Evolutionary conservation across 2,329 filamentous ascomycete genomes (phyloP).

Genomic region (Bipolaris victoriae): DNA sequence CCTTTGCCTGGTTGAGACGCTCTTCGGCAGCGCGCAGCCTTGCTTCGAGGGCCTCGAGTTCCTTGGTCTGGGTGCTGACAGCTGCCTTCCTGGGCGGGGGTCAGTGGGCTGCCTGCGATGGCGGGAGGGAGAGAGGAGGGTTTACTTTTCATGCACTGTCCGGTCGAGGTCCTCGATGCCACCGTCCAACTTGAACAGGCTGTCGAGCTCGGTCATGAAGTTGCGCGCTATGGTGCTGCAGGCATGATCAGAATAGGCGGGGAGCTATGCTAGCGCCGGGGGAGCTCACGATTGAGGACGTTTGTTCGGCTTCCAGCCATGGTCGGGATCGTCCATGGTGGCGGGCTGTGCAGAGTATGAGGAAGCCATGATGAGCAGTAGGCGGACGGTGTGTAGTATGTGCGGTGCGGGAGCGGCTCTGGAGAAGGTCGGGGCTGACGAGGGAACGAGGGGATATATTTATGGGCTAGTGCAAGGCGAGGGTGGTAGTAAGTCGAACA

Average conservation of each 20-base stretch:
- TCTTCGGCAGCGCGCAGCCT: slow-evolving; percentile 85
- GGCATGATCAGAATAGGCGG: slow-evolving; percentile 37
- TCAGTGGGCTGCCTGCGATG: slow-evolving; percentile 12
- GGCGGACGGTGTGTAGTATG: slow-evolving; percentile 8
- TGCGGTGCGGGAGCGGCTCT: slow-evolving; percentile 10
- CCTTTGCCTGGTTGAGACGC: slow-evolving; percentile 60
- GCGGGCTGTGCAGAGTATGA: slow-evolving; percentile 22
- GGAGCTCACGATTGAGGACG: slow-evolving; percentile 80
- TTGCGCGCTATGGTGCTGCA: slow-evolving; percentile 82
- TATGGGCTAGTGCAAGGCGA: slow-evolving; percentile 16
- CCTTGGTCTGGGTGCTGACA: slow-evolving; percentile 73
- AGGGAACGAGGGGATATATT: slow-evolving; percentile 12
- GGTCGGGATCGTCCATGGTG: slow-evolving; percentile 61
- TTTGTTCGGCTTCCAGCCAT: slow-evolving; percentile 79
- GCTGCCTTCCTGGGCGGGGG: slow-evolving; percentile 71
- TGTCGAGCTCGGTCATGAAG: slow-evolving; percentile 85
- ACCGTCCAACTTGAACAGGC: slow-evolving; percentile 86
- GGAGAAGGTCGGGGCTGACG: slow-evolving; percentile 9
- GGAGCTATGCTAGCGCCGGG: slow-evolving; percentile 31
- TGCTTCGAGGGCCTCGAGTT: slow-evolving; percentile 85
- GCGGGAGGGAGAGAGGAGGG: not conserved
- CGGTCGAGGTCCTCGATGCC: slow-evolving; percentile 75
- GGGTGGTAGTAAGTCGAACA: slow-evolving; percentile 1
- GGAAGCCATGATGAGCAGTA: slow-evolving; percentile 17
- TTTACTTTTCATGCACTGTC: slow-evolving; percentile 82